Evolutionary conservation across 306 rosid genomes (phyloP), one percentile per base, ranked within the genome.

Genomic region (Benincasa hispida): DNA sequence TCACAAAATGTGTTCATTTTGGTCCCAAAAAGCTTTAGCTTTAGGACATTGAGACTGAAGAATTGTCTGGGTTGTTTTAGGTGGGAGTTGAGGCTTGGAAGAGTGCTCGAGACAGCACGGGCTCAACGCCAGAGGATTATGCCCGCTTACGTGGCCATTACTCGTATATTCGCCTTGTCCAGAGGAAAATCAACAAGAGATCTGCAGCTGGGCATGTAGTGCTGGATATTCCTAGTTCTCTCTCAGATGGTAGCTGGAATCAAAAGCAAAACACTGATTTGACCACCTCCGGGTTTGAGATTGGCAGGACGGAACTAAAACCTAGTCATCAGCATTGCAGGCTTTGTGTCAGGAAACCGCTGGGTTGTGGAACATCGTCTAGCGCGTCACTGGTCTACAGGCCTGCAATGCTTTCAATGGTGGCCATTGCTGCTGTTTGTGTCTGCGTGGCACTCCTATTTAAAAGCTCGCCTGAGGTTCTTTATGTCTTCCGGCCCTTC

Each of bases 61-160:
- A 8, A 59, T 21, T 59, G 57, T 8, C 57, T 59, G 75, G 32
- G 35, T 53, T 59, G 55, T 54, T 75, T 76, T 86, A 93, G 98
- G 93, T 91, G 58, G 98, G 98, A 85, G 81, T 91, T 56, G 85
- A 91, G 77, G 98, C 93, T n/a, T 93, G 98, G 98, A 85, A 83
- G 80, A 88, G 78, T 76, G 85, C 87, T 14, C 82, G 81, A 54
- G 98, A 93, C 80, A 74, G 66, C 34, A 84, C 87, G 1, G 98
- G 96, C 35, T 87, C 84, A 73, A 89, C 91, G 3, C 96, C 98
- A 0, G 75, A 83, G n/a, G 95, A 93, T 77, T 91, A 91, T 28
- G 98, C 96, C 17, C 57, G 82, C 78, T 78, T 88, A 53, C 79
- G 85, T 32, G 91, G 91, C 61, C 48, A 79, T 75, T 85, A 81